phyloP scores from a whole-genome alignment of 441 rosid species.

The Adansonia grandidieri region DNA sequence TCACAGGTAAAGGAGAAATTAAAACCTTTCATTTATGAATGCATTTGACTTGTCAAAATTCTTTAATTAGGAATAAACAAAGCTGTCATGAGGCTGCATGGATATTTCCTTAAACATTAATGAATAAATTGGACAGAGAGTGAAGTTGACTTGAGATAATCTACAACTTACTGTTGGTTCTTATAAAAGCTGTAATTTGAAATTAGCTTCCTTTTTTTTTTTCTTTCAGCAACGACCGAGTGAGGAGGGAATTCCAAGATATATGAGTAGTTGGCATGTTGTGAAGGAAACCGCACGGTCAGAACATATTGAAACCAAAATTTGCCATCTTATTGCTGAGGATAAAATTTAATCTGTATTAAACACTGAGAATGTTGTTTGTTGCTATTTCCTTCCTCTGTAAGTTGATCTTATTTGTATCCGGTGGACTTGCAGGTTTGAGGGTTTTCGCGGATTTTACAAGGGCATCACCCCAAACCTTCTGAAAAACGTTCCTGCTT shows the following conservation, averaged over 20 bases:
- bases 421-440: slow-evolving; percentile 59
- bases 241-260: slow-evolving; percentile 71
- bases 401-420: background rate
- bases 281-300: slow-evolving; percentile 77
- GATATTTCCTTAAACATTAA: background rate
- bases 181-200: background rate
- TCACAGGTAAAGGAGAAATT: slow-evolving; percentile 64
- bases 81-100: slow-evolving; percentile 18
- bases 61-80: slow-evolving; percentile 8
- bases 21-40: background rate
- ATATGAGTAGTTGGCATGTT: slow-evolving; percentile 88
- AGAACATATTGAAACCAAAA: slow-evolving; percentile 22
- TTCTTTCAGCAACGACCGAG: slow-evolving; percentile 80
- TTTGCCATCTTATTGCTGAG: background rate
- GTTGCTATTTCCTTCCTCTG: slow-evolving; percentile 11
- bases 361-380: background rate
- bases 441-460: slow-evolving; percentile 87
- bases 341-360: background rate
- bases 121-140: background rate
- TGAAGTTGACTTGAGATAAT: slow-evolving; percentile 15
- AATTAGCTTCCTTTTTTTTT: background rate
- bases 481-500: slow-evolving; percentile 88
- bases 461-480: slow-evolving; percentile 85
- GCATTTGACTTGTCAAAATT: background rate
- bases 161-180: background rate